phyloP scores from a whole-genome alignment of 768 basidiomycete species.

The Suillus subalutaceus region DNA sequence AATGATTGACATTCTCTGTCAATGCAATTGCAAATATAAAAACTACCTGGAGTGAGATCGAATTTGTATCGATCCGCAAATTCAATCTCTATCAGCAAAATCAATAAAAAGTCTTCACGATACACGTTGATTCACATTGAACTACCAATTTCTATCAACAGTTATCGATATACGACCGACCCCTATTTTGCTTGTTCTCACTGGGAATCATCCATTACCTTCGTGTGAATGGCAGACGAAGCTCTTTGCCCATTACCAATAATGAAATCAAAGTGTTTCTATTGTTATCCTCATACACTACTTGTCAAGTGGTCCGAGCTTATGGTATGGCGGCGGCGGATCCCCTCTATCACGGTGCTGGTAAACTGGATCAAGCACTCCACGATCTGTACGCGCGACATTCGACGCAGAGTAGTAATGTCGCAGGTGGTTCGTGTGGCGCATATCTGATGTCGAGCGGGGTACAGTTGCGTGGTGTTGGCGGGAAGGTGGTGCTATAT shows the following conservation, averaged over 20 bases:
- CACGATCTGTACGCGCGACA: conserved; percentile 10
- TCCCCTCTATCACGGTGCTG: conserved; percentile 28
- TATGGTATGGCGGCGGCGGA: conserved; percentile 31
- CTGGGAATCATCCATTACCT: neutral
- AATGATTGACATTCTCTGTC: no score
- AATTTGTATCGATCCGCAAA: no score
- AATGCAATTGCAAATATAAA: no score
- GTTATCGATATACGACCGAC: neutral
- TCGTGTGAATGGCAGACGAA: no score
- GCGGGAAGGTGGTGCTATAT: neutral
- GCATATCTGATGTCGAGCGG: neutral
- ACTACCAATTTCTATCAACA: no score
- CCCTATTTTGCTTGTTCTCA: neutral
- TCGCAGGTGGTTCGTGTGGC: conserved; percentile 19
- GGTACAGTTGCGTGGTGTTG: neutral
- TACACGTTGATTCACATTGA: no score
- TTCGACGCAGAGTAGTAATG: conserved; percentile 25
- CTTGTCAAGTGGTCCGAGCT: conserved; percentile 8
- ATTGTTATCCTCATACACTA: conserved; percentile 1
- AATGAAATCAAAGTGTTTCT: neutral
- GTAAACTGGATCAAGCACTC: conserved; percentile 5
- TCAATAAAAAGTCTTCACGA: no score
- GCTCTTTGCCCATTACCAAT: neutral
- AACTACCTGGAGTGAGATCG: no score
- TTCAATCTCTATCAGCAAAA: no score